phyloP scores from a whole-genome alignment of 768 basidiomycete species.

The Lactarius deliciosus region DNA sequence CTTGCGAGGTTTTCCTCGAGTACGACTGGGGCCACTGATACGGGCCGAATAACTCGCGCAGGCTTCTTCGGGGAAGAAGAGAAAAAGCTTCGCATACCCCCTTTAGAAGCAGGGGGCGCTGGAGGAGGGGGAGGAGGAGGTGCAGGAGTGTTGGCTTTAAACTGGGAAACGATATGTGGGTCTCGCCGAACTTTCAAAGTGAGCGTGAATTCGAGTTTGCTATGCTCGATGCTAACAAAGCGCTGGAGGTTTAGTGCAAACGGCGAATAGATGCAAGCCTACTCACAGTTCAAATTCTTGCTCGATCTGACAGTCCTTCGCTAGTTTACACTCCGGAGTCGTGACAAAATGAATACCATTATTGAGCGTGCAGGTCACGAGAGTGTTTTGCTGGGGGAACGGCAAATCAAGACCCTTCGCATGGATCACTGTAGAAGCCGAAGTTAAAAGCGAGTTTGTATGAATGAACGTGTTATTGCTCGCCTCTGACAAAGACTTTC shows the following conservation, averaged over 20 bases:
- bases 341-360: conserved; percentile 97
- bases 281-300: conserved; percentile 91
- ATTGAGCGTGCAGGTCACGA: conserved; percentile 84
- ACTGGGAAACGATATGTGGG: conserved; percentile 78
- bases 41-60: conserved; percentile 45
- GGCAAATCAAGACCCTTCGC: conserved; percentile 75
- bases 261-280: background rate
- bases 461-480: conserved; percentile 26
- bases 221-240: conserved; percentile 74
- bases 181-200: conserved; percentile 85
- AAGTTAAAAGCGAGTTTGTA: conserved; percentile 3
- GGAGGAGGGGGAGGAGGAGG: conserved; percentile 42
- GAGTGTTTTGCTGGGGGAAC: conserved; percentile 71
- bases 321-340: conserved; percentile 73
- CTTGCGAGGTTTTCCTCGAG: conserved; percentile 76
- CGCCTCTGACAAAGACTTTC: conserved; percentile 93
- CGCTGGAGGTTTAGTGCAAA: background rate
- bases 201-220: conserved; percentile 92
- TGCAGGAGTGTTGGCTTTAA: conserved; percentile 59
- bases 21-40: conserved; percentile 37
- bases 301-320: conserved; percentile 61
- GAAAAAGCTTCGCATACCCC: conserved; percentile 75
- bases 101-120: conserved; percentile 54
- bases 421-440: conserved; percentile 57
- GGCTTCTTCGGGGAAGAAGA: conserved; percentile 73